Conservation (phyloP, 208 protist species). For the Trypanosoma theileri region DNA sequence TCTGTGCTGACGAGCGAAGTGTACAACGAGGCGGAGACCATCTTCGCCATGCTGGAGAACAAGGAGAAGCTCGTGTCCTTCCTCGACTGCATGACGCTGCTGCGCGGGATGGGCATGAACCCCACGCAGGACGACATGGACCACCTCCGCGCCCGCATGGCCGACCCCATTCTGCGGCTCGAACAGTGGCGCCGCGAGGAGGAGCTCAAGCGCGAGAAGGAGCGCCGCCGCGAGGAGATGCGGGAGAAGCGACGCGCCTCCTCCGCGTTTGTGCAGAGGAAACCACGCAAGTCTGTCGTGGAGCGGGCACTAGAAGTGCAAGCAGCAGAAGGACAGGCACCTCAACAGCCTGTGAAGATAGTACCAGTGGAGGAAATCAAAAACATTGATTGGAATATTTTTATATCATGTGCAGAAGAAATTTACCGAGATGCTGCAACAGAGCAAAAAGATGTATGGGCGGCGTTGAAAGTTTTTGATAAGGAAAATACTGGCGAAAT, state of each 20-base stretch:
- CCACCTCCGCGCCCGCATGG: conserved; percentile 67
- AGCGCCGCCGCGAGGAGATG: conserved; percentile 73
- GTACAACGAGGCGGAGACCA: conserved; percentile 80
- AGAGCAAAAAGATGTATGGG: conserved; percentile 66
- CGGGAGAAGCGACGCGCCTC: conserved; percentile 43
- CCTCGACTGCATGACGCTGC: conserved; percentile 87
- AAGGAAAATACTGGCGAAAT: conserved; percentile 33
- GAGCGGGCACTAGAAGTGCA: conserved; percentile 33
- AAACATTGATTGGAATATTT: conserved; percentile 93
- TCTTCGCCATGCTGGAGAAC: conserved; percentile 82
- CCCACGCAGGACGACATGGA: conserved; percentile 85
- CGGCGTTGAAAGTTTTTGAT: conserved; percentile 64
- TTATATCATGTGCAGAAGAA: conserved; percentile 83
- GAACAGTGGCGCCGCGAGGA: conserved; percentile 88
- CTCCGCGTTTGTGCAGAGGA: conserved; percentile 20
- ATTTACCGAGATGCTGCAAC: conserved; percentile 72
- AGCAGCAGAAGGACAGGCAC: conserved; percentile 35
- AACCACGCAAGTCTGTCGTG: conserved; percentile 37
- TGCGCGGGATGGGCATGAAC: conserved; percentile 91
- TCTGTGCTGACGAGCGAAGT: conserved; percentile 89
- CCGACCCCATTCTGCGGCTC: conserved; percentile 68
- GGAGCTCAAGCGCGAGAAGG: conserved; percentile 76
- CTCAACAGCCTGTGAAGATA: conserved; percentile 44
- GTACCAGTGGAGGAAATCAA: conserved; percentile 88
- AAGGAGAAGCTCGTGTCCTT: conserved; percentile 90